phyloP scores from a whole-genome alignment of 139 green algal species.

The Chlamydomonas incerta region DNA sequence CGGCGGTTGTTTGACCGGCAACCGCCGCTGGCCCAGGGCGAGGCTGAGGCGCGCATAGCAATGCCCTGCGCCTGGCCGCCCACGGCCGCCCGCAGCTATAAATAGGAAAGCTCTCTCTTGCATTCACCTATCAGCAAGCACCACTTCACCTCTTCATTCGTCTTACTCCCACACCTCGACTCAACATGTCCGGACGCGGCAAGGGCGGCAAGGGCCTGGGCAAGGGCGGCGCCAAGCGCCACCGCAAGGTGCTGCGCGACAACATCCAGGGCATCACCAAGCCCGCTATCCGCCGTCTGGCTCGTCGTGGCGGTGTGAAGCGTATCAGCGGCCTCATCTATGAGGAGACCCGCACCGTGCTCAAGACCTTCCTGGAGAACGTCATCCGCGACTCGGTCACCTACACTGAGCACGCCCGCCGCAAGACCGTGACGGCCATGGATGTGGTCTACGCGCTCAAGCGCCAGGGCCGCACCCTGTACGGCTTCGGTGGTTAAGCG shows the following conservation, averaged over 20 bases:
- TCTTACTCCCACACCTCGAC: too few relatives aligned
- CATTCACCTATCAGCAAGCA: too few relatives aligned
- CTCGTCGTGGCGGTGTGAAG: constrained; percentile 78
- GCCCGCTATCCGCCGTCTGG: constrained; percentile 87
- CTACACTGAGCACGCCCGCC: neutral
- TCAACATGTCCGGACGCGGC: constrained; percentile 91
- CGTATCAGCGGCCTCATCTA: constrained; percentile 89
- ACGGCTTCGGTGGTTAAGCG: neutral
- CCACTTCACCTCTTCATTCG: too few relatives aligned
- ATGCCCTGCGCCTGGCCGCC: too few relatives aligned
- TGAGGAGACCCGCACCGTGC: constrained; percentile 86
- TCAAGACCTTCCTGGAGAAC: constrained; percentile 83
- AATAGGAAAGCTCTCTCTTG: too few relatives aligned
- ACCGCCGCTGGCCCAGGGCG: too few relatives aligned
- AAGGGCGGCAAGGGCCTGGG: constrained; percentile 94
- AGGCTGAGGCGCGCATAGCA: too few relatives aligned
- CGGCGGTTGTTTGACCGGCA: too few relatives aligned
- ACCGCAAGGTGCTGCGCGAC: constrained; percentile 91
- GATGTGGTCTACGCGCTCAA: neutral
- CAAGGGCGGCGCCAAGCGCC: constrained; percentile 91
- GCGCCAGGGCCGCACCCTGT: constrained; percentile 1
- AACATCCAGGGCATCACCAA: constrained; percentile 98
- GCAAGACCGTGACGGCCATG: neutral
- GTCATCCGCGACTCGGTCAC: constrained; percentile 3
- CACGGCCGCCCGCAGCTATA: too few relatives aligned